These are phyloP conservation scores for Coemansia sp. DNA, from an alignment of 192 early-diverging fungal genomes.

Conservation along the genomic window DNA sequence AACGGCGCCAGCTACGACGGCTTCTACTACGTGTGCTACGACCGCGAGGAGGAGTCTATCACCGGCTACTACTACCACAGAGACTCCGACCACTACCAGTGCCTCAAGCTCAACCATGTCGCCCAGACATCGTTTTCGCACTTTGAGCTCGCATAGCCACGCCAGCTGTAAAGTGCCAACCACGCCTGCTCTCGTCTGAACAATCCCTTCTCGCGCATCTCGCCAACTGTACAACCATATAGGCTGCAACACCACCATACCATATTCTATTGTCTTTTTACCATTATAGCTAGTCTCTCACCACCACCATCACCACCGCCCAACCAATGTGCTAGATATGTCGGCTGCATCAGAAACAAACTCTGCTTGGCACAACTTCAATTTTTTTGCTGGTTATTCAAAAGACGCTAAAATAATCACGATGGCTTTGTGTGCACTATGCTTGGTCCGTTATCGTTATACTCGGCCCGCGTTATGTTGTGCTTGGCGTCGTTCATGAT, in stretches of 20 bases:
- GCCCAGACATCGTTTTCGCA: slow-evolving; percentile 49
- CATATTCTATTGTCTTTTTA: not conserved
- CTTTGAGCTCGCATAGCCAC: slow-evolving; percentile 47
- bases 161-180: not conserved
- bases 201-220: not conserved
- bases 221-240: not conserved
- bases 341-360: not conserved
- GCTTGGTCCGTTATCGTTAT: slow-evolving; percentile 88
- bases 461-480: slow-evolving; percentile 81
- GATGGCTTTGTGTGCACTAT: slow-evolving; percentile 68
- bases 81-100: slow-evolving; percentile 55
- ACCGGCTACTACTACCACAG: slow-evolving; percentile 67
- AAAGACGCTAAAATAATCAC: slow-evolving; percentile 9
- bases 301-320: too few relatives aligned
- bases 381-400: not conserved
- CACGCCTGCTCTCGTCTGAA: not conserved
- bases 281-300: not conserved
- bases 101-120: slow-evolving; percentile 40
- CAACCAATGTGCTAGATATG: too few relatives aligned
- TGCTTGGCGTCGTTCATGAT: slow-evolving; percentile 67
- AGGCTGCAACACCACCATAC: not conserved
- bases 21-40: slow-evolving; percentile 78
- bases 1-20: slow-evolving; percentile 79
- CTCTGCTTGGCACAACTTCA: not conserved
- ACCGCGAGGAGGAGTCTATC: slow-evolving; percentile 62